phyloP scores from a whole-genome alignment of 2,329 filamentous ascomycete genomes.

The Aureobasidium sp. region DNA sequence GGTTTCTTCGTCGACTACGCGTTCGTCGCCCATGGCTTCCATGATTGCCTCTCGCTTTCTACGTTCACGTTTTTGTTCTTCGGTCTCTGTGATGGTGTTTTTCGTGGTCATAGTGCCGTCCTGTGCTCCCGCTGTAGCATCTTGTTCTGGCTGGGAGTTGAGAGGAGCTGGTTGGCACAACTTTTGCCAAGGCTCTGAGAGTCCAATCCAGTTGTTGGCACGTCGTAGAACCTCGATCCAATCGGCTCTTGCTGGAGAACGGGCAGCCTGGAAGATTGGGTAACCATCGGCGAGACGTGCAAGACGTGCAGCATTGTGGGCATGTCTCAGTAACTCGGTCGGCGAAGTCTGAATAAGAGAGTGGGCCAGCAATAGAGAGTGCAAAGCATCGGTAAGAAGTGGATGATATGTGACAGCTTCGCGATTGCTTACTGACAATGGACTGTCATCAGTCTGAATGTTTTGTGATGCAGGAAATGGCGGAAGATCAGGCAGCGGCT shows the following conservation, averaged over 20 bases:
- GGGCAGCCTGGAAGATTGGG: conserved; percentile 79
- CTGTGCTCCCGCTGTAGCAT: conserved; percentile 11
- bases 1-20: conserved; percentile 71
- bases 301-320: conserved; percentile 82
- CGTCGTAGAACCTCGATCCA: conserved; percentile 81
- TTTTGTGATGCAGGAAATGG: conserved; percentile 63
- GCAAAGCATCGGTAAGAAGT: conserved; percentile 79
- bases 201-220: conserved; percentile 73
- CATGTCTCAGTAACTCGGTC: conserved; percentile 82
- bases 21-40: conserved; percentile 73
- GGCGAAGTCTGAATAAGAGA: conserved; percentile 81
- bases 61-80: conserved; percentile 63
- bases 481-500: conserved; percentile 72
- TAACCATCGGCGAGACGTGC: conserved; percentile 80
- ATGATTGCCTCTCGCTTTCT: conserved; percentile 72
- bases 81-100: conserved; percentile 40
- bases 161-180: conserved; percentile 64
- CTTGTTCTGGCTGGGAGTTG: conserved; percentile 37
- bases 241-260: conserved; percentile 77
- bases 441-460: conserved; percentile 28
- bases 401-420: conserved; percentile 85
- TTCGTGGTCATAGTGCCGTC: conserved; percentile 20
- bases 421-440: conserved; percentile 47
- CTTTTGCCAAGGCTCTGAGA: conserved; percentile 72
- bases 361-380: conserved; percentile 82